phyloP scores from a whole-genome alignment of 148 eudicot species.

The Rhododendron simsii region DNA sequence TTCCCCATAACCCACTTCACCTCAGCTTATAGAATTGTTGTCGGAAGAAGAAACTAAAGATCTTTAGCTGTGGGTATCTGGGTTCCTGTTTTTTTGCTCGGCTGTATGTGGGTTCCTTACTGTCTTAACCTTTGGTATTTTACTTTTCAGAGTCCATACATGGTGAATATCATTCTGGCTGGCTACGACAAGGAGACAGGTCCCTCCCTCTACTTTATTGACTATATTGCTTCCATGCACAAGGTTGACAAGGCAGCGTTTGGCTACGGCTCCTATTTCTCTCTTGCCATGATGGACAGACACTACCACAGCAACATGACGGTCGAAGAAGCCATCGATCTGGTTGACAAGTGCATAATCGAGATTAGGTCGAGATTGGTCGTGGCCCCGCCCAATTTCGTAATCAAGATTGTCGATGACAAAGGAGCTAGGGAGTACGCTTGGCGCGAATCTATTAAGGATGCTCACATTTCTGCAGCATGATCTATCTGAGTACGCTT shows the following conservation, averaged over 20 bases:
- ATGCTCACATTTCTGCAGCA: conserved; percentile 32
- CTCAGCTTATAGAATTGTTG: neutral
- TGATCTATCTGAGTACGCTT: conserved; percentile 25
- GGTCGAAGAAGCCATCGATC: conserved; percentile 63
- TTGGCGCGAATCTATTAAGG: conserved; percentile 75
- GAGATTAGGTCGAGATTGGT: conserved; percentile 81
- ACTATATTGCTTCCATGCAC: conserved; percentile 81
- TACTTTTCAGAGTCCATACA: conserved; percentile 66
- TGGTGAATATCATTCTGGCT: conserved; percentile 70
- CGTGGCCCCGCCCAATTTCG: conserved; percentile 83
- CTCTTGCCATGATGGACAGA: conserved; percentile 87
- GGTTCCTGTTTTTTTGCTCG: neutral
- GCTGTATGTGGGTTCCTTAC: neutral
- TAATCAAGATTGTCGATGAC: conserved; percentile 78
- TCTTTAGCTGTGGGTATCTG: neutral
- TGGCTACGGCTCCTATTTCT: conserved; percentile 78
- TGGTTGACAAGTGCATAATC: conserved; percentile 70
- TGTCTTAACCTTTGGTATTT: conserved; percentile 3
- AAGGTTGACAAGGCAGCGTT: conserved; percentile 83
- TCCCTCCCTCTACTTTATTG: conserved; percentile 78
- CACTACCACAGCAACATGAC: conserved; percentile 69
- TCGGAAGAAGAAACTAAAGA: neutral
- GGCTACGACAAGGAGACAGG: conserved; percentile 82
- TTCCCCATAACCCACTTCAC: neutral
- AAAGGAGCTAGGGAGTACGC: conserved; percentile 73